A percentile compares a stretch with the other conserved stretches of the same genome.
phyloP scores from a whole-genome alignment of 306 rosid species.

The Rubus parviflorus region DNA sequence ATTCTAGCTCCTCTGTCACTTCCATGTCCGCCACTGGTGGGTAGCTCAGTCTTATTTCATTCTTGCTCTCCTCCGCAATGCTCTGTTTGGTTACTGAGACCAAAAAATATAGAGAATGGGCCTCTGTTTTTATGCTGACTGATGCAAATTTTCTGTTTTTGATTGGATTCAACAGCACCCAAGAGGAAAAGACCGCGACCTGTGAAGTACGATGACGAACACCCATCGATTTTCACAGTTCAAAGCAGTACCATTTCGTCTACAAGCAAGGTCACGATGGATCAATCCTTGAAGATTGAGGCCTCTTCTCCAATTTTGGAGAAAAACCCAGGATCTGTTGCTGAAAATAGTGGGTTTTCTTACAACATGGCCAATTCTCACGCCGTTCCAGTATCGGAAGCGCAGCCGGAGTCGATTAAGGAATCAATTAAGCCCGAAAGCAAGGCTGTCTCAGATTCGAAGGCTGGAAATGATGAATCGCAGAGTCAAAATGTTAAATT shows the following conservation, averaged over 20 bases:
- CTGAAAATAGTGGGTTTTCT: conserved; percentile 48
- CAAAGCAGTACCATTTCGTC: conserved; percentile 58
- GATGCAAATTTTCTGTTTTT: conserved; percentile 13
- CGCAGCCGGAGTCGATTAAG: conserved; percentile 44
- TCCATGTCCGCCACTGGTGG: conserved; percentile 67
- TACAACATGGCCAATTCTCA: conserved; percentile 33
- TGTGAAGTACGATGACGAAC: conserved; percentile 69
- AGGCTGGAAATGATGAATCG: conserved; percentile 45
- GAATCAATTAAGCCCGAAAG: conserved; percentile 53
- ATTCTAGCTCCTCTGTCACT: conserved; percentile 52
- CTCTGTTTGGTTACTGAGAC: conserved; percentile 24
- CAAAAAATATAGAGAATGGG: not conserved
- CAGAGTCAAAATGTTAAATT: conserved; percentile 46
- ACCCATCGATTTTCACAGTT: conserved; percentile 33
- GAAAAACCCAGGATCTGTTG: conserved; percentile 52
- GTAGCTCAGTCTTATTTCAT: conserved; percentile 32
- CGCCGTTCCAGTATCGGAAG: conserved; percentile 32
- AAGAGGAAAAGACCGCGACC: conserved; percentile 91
- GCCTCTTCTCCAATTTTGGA: conserved; percentile 44
- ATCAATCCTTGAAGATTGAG: conserved; percentile 55
- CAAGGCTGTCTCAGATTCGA: conserved; percentile 38
- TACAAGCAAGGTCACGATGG: conserved; percentile 36
- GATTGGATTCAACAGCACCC: conserved; percentile 51
- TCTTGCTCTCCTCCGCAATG: conserved; percentile 8
- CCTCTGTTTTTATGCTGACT: not conserved